Conservation (phyloP, 2,329 filamentous ascomycete species). For the Microsporum audouinii region DNA sequence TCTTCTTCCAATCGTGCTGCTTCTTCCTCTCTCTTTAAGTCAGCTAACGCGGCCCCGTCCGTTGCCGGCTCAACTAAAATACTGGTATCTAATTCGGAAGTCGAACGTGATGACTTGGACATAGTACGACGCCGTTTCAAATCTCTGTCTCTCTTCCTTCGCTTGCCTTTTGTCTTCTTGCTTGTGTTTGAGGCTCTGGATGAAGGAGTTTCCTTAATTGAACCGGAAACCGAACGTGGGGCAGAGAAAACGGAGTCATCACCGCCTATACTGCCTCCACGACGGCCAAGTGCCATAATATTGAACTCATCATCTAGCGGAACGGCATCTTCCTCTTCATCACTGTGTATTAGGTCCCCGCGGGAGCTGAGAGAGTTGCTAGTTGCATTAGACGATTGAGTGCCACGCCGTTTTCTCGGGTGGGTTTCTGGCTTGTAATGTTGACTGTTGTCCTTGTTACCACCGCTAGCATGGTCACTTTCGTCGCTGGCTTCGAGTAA, state of each 20-base stretch:
- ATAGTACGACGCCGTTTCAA: conserved; percentile 14
- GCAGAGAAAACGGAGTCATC: conserved; percentile 50
- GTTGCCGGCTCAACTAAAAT: conserved; percentile 19
- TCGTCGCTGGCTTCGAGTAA: conserved; percentile 54
- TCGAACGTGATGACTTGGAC: conserved; percentile 20
- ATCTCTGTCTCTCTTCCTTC: conserved; percentile 21
- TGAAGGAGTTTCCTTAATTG: conserved; percentile 38
- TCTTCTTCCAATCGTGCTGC: conserved; percentile 45
- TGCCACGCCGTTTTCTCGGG: conserved; percentile 55
- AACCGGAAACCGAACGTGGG: conserved; percentile 33
- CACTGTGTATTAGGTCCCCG: conserved; percentile 82
- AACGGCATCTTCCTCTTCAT: conserved; percentile 88
- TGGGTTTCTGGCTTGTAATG: not conserved
- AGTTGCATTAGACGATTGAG: conserved; percentile 66
- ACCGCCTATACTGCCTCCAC: conserved; percentile 44
- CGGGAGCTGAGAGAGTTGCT: conserved; percentile 77
- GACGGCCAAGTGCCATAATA: conserved; percentile 58
- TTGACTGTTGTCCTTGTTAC: conserved; percentile 24
- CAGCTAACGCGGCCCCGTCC: conserved; percentile 40
- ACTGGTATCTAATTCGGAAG: conserved; percentile 17
- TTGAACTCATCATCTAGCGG: conserved; percentile 87
- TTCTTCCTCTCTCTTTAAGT: conserved; percentile 49
- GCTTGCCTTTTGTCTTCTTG: conserved; percentile 27
- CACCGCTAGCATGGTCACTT: conserved; percentile 18
- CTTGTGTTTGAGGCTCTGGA: conserved; percentile 33